Base-by-base conservation (phyloP, 352 stramenopile genomes). In the Phytopythium mirpurense region DNA sequence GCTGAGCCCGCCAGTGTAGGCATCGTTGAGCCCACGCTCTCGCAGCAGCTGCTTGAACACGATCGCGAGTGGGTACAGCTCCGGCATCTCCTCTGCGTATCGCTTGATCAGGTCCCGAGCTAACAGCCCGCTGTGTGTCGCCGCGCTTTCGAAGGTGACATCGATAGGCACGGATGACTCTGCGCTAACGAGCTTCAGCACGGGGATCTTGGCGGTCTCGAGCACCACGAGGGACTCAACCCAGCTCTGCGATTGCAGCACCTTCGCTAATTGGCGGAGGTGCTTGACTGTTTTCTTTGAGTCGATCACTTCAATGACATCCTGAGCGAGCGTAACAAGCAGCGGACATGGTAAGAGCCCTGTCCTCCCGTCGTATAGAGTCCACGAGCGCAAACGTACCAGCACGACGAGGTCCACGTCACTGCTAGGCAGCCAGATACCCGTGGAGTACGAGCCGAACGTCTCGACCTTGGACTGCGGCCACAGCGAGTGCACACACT, bases 1-100 rank as follows among this genome's bases (percentile, higher is more conserved):
- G 53, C 85, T 96, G 4, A 97, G 67, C 2, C 90, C 90, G 36
- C 90, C 90, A 0, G 85, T 96, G 62, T 96, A 97, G 10, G 86
- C 84, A 59, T 97, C 88, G 57, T 97, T 97, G 12, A 97, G 66
- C 36, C 90, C 84, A 16, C 89, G 83, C 57, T 92, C 86, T 11
- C 86, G 82, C 38, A 97, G 68, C 18, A 97, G 62, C 49, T 96
- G 84, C 70, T 97, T 97, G 50, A 97, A 86, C 3, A 97, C 76
- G 51, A 97, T 83, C 0, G 84, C 83, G 12, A 97, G 57, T 1
- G 90, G 90, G 37, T 95, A 94, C 7, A 97, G 71, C 59, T 95
- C 86, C 9, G 86, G 86, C 51, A 96, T 78, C 32, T 78, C 79
- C 34, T 89, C 74, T 0, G 82, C 82, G 35, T 96, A 89, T 8